Evolutionary conservation across 108 stramenopile genomes (phyloP).

Genomic region (Aurantiochytrium sp.): DNA sequence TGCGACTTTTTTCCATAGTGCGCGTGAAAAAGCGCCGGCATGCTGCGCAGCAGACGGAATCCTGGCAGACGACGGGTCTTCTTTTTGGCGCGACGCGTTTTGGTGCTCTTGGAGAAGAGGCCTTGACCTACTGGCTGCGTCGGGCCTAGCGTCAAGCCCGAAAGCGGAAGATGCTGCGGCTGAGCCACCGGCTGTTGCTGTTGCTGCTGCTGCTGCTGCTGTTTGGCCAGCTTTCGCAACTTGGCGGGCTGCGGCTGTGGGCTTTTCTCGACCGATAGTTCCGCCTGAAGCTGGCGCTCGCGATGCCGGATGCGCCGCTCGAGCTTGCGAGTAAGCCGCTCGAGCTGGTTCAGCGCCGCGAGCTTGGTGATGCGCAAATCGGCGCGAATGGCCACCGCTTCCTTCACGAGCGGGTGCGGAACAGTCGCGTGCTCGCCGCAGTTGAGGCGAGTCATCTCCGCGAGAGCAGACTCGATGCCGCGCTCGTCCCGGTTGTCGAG

Average conservation of each 20-base stretch:
- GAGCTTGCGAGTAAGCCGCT: conserved; percentile 13
- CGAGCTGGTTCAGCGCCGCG: neutral
- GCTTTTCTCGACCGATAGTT: neutral
- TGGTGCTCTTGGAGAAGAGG: neutral
- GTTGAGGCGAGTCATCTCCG: neutral
- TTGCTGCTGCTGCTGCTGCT: neutral
- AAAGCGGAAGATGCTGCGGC: too few species aligned
- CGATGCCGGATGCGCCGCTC: neutral
- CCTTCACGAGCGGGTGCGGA: neutral
- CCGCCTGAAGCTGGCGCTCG: neutral
- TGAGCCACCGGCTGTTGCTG: too few species aligned
- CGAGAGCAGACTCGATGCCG: neutral
- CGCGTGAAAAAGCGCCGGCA: neutral
- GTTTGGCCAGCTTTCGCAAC: neutral
- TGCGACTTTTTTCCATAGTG: neutral
- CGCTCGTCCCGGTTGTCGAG: neutral
- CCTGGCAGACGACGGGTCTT: neutral
- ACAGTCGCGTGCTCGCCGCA: neutral
- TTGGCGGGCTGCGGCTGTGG: neutral
- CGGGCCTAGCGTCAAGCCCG: too few species aligned
- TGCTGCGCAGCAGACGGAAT: neutral
- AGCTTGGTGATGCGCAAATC: neutral
- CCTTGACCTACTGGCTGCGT: too few species aligned
- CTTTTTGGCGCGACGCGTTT: neutral
- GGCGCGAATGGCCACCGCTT: neutral